Percentiles rank a stretch among this genome's conserved stretches.
These are phyloP conservation scores for Prototheca stagnorum DNA, from an alignment of 163 green algal species.

Conservation along the genomic window DNA sequence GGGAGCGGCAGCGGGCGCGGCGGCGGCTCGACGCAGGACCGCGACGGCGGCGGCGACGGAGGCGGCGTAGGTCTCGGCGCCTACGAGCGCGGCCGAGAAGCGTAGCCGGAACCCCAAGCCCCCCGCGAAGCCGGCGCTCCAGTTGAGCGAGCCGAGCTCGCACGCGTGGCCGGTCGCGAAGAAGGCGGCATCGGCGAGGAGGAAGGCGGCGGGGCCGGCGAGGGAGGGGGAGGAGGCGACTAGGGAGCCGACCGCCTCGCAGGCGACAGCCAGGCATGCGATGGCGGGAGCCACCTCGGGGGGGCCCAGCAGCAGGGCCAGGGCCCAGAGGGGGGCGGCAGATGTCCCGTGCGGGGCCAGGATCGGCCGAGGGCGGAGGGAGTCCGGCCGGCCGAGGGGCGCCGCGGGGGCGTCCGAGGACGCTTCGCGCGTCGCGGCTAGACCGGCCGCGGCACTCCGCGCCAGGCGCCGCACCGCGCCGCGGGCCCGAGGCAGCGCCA, in stretches of 20 bases:
- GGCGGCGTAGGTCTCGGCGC: slow-evolving; percentile 28
- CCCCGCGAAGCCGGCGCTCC: slow-evolving; percentile 30
- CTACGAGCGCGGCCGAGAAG: slow-evolving; percentile 14
- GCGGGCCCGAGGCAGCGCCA: background rate
- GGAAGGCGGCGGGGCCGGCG: background rate
- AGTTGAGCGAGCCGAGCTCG: slow-evolving; percentile 32
- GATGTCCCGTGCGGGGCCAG: background rate
- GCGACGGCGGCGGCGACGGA: slow-evolving; percentile 7
- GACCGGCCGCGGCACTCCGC: too few relatives aligned
- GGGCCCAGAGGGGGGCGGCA: background rate
- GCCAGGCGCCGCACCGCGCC: background rate
- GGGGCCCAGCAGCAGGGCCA: background rate
- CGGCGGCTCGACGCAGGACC: too few relatives aligned
- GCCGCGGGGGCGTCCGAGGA: background rate
- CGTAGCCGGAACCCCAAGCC: slow-evolving; percentile 20
- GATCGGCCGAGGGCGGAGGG: slow-evolving; percentile 1
- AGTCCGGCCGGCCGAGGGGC: background rate
- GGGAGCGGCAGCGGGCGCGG: too few relatives aligned
- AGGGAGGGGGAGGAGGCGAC: background rate
- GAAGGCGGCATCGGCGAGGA: slow-evolving; percentile 6
- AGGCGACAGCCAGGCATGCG: background rate
- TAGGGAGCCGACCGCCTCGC: background rate
- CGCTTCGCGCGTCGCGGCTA: background rate
- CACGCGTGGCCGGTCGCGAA: slow-evolving; percentile 30
- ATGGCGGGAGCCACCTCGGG: background rate